Conservation (phyloP, 176 grass and related monocot species). For the Metroxylon sagu region DNA sequence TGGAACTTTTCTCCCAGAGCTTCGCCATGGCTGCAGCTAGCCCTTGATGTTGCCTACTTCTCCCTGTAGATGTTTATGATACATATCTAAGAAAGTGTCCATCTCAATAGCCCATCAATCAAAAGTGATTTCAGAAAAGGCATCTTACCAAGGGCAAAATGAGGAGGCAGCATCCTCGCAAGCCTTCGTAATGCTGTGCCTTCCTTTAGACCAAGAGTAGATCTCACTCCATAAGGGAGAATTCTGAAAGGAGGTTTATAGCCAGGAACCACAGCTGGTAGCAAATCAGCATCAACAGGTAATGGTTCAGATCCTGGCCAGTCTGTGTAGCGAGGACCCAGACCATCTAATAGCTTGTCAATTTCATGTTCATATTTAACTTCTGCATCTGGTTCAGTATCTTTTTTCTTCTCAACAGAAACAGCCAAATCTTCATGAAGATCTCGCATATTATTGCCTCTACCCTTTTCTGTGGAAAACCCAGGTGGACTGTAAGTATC, state of each 20-base stretch:
- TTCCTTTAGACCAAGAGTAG: conserved; percentile 53
- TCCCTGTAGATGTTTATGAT: conserved; percentile 23
- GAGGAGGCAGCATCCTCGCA: conserved; percentile 71
- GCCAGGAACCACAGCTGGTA: conserved; percentile 49
- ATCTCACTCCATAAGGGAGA: conserved; percentile 65
- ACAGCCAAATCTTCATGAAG: background rate
- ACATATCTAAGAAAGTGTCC: no score
- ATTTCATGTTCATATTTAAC: conserved; percentile 86
- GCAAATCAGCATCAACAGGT: conserved; percentile 87
- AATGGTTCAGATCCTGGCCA: conserved; percentile 71
- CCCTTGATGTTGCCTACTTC: conserved; percentile 88
- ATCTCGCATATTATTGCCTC: conserved; percentile 8
- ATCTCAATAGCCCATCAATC: no score
- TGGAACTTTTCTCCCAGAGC: conserved; percentile 86
- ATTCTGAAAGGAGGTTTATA: conserved; percentile 83
- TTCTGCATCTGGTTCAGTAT: conserved; percentile 30
- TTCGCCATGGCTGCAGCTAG: conserved; percentile 76
- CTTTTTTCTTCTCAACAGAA: conserved; percentile 23
- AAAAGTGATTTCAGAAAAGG: no score
- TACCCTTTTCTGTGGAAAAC: background rate
- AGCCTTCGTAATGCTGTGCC: conserved; percentile 66
- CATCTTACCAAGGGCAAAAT: conserved; percentile 75
- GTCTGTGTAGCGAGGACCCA: conserved; percentile 76
- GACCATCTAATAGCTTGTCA: conserved; percentile 65
- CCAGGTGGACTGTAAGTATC: background rate